These are phyloP conservation scores for Cenchrus americanus DNA, from an alignment of 176 grass and related monocot species.

Conservation along the genomic window DNA sequence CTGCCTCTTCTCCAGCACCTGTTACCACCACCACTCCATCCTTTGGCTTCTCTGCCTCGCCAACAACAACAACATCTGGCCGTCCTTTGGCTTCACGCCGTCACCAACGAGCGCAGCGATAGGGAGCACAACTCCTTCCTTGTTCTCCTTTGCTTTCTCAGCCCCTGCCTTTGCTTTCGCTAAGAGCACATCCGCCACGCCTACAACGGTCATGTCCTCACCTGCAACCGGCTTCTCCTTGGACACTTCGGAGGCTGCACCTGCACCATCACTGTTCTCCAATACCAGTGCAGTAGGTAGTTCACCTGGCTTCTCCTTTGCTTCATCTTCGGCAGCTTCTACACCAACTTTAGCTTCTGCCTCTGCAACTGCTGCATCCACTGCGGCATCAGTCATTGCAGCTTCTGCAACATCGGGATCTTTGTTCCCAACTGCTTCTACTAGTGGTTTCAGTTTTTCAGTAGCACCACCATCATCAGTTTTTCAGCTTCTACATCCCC, in stretches of 20 bases:
- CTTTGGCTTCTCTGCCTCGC: slow-evolving; percentile 42
- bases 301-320: slow-evolving; percentile 48
- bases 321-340: slow-evolving; percentile 47
- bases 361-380: slow-evolving; percentile 40
- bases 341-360: slow-evolving; percentile 39
- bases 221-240: slow-evolving; percentile 56
- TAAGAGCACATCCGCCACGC: slow-evolving; percentile 38
- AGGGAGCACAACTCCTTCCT: slow-evolving; percentile 30
- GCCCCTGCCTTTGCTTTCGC: slow-evolving; percentile 46
- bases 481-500: neutral
- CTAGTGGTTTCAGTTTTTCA: slow-evolving; percentile 52
- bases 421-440: slow-evolving; percentile 52
- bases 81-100: slow-evolving; percentile 39
- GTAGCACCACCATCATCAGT: slow-evolving; percentile 43
- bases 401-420: slow-evolving; percentile 50
- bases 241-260: slow-evolving; percentile 53
- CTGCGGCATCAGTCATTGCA: slow-evolving; percentile 28
- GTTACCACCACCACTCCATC: slow-evolving; percentile 24
- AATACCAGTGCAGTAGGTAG: slow-evolving; percentile 39
- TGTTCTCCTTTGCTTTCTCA: slow-evolving; percentile 47
- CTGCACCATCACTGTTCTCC: slow-evolving; percentile 49
- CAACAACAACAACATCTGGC: slow-evolving; percentile 36
- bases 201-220: slow-evolving; percentile 34
- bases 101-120: slow-evolving; percentile 25
- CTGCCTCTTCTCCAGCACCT: slow-evolving; percentile 42